A percentile compares a stretch with the other conserved stretches of the same genome.
Evolutionary conservation across 805 yeast genomes (phyloP).

Genomic region (Blastobotrys americana): DNA sequence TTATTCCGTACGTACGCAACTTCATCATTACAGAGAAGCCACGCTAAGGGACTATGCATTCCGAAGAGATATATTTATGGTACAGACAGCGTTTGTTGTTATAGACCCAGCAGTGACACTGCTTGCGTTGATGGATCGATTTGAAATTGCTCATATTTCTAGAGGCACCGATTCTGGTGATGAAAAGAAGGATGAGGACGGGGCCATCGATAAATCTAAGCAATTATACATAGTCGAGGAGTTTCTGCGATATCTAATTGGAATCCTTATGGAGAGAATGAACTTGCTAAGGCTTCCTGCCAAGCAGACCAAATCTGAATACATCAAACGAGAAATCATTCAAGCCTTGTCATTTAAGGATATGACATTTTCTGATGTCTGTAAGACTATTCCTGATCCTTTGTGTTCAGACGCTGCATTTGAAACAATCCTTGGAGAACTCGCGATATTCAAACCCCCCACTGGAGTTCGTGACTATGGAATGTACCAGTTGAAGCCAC

Average conservation of each 20-base stretch:
- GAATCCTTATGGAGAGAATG: conserved; percentile 58
- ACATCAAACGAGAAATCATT: conserved; percentile 63
- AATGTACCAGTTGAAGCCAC: conserved; percentile 57
- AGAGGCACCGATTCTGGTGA: conserved; percentile 31
- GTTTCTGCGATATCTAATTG: conserved; percentile 59
- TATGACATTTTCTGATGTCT: conserved; percentile 61
- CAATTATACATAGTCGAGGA: conserved; percentile 71
- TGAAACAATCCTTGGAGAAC: conserved; percentile 49
- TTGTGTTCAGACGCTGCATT: conserved; percentile 65
- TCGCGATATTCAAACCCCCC: conserved; percentile 60
- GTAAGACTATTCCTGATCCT: conserved; percentile 67
- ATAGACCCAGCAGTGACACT: conserved; percentile 51
- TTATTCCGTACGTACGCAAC: conserved; percentile 66
- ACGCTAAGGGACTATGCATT: conserved; percentile 79
- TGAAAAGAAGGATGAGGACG: conserved; percentile 13
- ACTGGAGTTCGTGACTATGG: conserved; percentile 52
- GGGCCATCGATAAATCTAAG: conserved; percentile 31
- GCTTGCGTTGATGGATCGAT: conserved; percentile 54
- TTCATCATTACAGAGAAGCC: conserved; percentile 68
- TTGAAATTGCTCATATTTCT: conserved; percentile 48
- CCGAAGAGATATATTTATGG: conserved; percentile 65
- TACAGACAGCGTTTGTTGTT: conserved; percentile 53
- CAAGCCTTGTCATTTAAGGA: conserved; percentile 77
- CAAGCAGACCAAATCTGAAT: conserved; percentile 40
- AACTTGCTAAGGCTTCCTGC: conserved; percentile 46